A percentile compares a stretch with the other conserved stretches of the same genome.
Conservation (phyloP, 1,139 yeast species). For the Saccharomycopsis hybrid region DNA sequence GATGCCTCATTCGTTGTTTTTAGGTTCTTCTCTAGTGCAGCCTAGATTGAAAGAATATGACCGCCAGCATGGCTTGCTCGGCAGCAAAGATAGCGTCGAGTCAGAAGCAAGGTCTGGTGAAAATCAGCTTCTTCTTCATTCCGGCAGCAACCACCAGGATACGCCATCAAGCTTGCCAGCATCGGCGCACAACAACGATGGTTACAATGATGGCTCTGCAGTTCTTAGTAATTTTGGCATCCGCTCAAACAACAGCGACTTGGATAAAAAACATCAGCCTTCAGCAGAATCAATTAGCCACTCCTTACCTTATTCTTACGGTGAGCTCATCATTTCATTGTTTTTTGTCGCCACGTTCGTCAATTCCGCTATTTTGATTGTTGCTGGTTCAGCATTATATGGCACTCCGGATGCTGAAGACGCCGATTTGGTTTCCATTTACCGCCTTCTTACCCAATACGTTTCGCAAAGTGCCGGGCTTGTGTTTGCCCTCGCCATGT, state of each 20-base stretch:
- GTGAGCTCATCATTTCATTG: conserved; percentile 68
- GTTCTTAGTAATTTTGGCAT: not conserved
- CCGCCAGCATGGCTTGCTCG: conserved; percentile 43
- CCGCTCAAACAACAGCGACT: conserved; percentile 25
- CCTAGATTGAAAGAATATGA: conserved; percentile 83
- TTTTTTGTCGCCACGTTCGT: conserved; percentile 83
- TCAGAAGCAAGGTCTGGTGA: conserved; percentile 26
- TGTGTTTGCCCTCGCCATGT: conserved; percentile 83
- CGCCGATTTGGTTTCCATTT: conserved; percentile 85
- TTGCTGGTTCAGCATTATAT: conserved; percentile 75
- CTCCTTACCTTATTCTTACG: conserved; percentile 65
- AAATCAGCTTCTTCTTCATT: conserved; percentile 25
- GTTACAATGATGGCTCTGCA: not conserved
- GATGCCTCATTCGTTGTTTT: conserved; percentile 91
- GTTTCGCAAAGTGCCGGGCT: conserved; percentile 90
- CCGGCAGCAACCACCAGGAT: not conserved
- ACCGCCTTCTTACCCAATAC: conserved; percentile 62
- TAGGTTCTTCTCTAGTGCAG: conserved; percentile 92
- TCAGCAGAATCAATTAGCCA: conserved; percentile 65
- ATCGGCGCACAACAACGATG: no score
- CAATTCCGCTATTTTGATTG: conserved; percentile 76
- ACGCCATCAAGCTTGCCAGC: no score
- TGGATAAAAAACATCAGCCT: conserved; percentile 46
- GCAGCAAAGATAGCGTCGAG: conserved; percentile 20
- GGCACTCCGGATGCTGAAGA: conserved; percentile 66